Evolutionary conservation across 192 early-diverging fungal species (phyloP).

Genomic region (Coemansia sp.): DNA sequence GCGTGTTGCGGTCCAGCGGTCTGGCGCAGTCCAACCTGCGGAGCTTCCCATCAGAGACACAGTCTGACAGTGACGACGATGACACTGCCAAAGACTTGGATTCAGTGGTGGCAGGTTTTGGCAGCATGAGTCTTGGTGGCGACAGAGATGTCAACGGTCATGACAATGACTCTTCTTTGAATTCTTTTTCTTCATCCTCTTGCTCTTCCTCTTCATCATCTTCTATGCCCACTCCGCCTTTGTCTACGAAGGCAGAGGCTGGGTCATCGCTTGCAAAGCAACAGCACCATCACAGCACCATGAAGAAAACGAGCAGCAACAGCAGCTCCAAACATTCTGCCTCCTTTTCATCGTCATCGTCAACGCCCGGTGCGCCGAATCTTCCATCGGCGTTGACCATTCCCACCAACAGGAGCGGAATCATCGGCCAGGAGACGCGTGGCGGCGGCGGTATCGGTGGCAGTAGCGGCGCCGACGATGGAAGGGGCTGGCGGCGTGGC

Average conservation of each 20-base stretch:
- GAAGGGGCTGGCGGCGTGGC: background rate
- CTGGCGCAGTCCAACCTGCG: constrained; percentile 26
- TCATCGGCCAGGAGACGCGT: background rate
- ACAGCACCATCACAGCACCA: constrained; percentile 8
- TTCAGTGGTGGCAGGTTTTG: constrained; percentile 8
- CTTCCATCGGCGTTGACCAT: constrained; percentile 7
- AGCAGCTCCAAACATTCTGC: background rate
- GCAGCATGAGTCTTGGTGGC: constrained; percentile 1
- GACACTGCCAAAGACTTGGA: background rate
- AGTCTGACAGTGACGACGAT: background rate
- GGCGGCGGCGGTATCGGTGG: background rate
- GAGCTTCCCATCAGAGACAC: constrained; percentile 11
- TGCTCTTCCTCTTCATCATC: background rate
- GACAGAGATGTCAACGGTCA: background rate
- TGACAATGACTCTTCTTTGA: background rate
- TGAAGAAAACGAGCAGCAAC: background rate
- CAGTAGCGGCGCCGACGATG: background rate
- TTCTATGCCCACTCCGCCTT: constrained; percentile 4
- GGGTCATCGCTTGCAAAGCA: background rate
- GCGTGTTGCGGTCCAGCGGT: constrained; percentile 12
- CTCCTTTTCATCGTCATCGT: background rate
- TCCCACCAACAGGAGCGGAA: background rate
- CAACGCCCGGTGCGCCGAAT: background rate
- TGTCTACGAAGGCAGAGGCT: background rate
- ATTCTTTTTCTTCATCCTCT: background rate